These are phyloP conservation scores for Sphagnum fallax DNA, from an alignment of 228 moss, liverwort and hornwort species.

Conservation along the genomic window DNA sequence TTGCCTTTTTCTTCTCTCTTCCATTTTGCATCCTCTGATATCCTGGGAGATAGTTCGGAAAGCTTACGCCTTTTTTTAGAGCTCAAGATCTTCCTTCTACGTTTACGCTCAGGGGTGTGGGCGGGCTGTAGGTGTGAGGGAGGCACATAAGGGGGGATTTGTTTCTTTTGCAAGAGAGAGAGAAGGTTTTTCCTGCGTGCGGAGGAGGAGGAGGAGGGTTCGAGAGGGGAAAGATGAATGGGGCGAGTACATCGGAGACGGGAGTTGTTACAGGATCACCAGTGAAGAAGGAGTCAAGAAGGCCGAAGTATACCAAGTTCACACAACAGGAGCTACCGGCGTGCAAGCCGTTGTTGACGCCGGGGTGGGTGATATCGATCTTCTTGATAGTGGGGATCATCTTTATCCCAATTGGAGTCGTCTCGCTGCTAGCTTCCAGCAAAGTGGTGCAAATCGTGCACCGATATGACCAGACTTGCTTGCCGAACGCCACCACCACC, in stretches of 20 bases:
- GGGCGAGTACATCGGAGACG: slow-evolving; percentile 35
- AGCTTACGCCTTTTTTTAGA: too few species aligned
- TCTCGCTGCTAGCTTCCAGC: slow-evolving; percentile 54
- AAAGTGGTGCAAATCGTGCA: slow-evolving; percentile 58
- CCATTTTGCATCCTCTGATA: too few species aligned
- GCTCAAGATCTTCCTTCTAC: too few species aligned
- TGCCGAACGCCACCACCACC: slow-evolving; percentile 1
- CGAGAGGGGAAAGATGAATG: slow-evolving; percentile 4
- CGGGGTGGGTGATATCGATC: slow-evolving; percentile 46
- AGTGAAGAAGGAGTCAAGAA: slow-evolving; percentile 36
- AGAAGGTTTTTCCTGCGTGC: too few species aligned
- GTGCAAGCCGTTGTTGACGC: slow-evolving; percentile 66
- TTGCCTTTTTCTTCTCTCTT: too few species aligned
- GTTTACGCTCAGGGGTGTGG: too few species aligned
- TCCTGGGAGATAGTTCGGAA: too few species aligned
- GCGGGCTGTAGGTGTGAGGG: too few species aligned
- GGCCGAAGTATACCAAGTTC: slow-evolving; percentile 51
- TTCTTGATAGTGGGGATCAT: slow-evolving; percentile 52
- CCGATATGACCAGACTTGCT: slow-evolving; percentile 43
- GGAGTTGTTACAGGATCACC: not conserved
- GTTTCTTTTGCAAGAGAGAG: too few species aligned
- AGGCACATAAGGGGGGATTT: too few species aligned
- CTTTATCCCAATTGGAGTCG: slow-evolving; percentile 57
- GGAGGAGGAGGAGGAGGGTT: not conserved
- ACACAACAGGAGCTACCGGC: slow-evolving; percentile 59